Conservation (phyloP, 2,329 filamentous ascomycete genomes). For the Phyllosticta citribraziliensis region DNA sequence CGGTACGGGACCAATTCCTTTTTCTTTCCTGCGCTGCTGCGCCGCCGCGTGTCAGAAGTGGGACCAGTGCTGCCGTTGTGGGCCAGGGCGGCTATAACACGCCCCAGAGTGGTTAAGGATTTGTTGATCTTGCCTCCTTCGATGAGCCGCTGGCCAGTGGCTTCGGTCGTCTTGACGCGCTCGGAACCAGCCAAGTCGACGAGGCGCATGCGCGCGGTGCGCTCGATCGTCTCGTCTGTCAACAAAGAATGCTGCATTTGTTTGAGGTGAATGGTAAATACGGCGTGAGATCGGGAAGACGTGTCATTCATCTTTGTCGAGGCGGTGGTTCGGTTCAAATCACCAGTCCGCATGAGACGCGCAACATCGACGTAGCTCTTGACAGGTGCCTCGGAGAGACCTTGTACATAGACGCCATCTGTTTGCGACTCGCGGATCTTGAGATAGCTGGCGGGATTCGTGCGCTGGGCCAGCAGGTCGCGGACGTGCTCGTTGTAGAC, state of each 20-base stretch:
- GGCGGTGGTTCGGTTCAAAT: slow-evolving; percentile 76
- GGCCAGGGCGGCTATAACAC: slow-evolving; percentile 85
- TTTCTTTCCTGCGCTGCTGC: slow-evolving; percentile 31
- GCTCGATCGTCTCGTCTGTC: slow-evolving; percentile 95
- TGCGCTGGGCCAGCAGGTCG: slow-evolving; percentile 75
- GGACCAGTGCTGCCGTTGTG: neutral
- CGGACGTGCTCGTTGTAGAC: slow-evolving; percentile 99
- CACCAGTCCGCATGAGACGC: slow-evolving; percentile 82
- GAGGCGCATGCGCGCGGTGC: slow-evolving; percentile 83
- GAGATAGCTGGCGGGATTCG: slow-evolving; percentile 77
- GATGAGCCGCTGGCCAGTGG: slow-evolving; percentile 78
- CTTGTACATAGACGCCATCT: slow-evolving; percentile 94
- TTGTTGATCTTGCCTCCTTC: slow-evolving; percentile 99
- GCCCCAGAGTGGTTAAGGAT: slow-evolving; percentile 86
- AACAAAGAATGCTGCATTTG: slow-evolving; percentile 97
- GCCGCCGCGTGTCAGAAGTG: slow-evolving; percentile 46
- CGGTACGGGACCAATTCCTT: slow-evolving; percentile 78
- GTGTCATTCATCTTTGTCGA: slow-evolving; percentile 99
- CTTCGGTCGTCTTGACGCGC: slow-evolving; percentile 89
- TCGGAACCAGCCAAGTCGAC: slow-evolving; percentile 94
- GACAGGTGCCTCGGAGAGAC: slow-evolving; percentile 86
- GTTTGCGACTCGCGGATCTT: slow-evolving; percentile 94
- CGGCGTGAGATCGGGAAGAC: slow-evolving; percentile 88
- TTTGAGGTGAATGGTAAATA: slow-evolving; percentile 96
- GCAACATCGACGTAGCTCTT: slow-evolving; percentile 79